Evolutionary conservation across 129 eudicot genomes (phyloP).

Genomic region (Tagetes patula): DNA sequence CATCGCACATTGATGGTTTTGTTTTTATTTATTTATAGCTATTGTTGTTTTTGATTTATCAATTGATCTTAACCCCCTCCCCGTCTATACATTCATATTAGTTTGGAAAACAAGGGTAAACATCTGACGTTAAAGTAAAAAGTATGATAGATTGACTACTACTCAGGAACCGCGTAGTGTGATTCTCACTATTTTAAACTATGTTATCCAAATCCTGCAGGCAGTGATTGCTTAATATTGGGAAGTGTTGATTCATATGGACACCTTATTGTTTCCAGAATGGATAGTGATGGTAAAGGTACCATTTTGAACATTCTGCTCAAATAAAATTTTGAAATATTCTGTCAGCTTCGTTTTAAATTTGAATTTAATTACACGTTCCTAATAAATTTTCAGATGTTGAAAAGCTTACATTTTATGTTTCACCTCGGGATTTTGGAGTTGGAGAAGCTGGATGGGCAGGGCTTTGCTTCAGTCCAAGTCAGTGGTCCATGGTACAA

Average conservation of each 20-base stretch:
- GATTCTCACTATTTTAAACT: background rate
- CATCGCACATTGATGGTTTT: too few species aligned
- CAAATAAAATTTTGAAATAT: background rate
- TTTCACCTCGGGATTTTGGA: conserved; percentile 71
- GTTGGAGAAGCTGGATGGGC: conserved; percentile 94
- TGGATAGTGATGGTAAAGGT: conserved; percentile 54
- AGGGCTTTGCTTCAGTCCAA: conserved; percentile 82
- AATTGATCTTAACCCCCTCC: too few species aligned
- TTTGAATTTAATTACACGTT: conserved; percentile 15
- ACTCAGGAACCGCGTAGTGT: background rate
- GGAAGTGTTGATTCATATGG: conserved; percentile 91
- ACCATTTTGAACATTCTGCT: background rate
- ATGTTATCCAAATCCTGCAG: conserved; percentile 40
- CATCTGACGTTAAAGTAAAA: conserved; percentile 1
- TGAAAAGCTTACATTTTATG: conserved; percentile 66
- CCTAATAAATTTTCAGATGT: conserved; percentile 43
- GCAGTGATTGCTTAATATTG: conserved; percentile 45
- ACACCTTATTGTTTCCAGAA: conserved; percentile 74
- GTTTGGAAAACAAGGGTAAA: too few species aligned
- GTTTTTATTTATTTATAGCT: too few species aligned
- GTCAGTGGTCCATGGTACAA: conserved; percentile 75
- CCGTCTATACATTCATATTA: too few species aligned
- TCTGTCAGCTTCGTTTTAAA: background rate
- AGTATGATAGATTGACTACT: background rate
- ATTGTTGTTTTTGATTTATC: too few species aligned